A percentile compares a stretch with the other conserved stretches of the same genome.
phyloP scores from a whole-genome alignment of 179 eudicot genomes.

The Pouteria campechiana region DNA sequence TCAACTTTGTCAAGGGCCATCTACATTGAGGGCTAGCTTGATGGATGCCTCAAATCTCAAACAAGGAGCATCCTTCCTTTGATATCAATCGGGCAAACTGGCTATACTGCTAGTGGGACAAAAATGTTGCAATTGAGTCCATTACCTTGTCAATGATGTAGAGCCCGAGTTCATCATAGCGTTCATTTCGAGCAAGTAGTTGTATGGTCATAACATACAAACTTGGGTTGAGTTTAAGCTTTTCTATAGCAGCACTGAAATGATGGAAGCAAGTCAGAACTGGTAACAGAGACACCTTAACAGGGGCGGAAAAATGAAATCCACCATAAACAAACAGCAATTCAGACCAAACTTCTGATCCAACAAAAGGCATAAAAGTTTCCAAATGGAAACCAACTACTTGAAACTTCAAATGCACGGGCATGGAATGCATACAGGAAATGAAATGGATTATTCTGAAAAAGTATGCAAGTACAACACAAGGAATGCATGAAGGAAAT shows the following conservation, averaged over 20 bases:
- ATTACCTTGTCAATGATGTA: conserved; percentile 75
- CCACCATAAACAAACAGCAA: no score
- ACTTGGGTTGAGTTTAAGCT: conserved; percentile 56
- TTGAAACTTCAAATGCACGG: no score
- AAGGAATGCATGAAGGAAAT: not conserved
- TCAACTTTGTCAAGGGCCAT: no score
- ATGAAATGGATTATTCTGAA: no score
- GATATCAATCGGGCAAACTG: not conserved
- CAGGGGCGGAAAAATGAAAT: no score
- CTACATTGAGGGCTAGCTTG: not conserved
- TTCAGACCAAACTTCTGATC: no score
- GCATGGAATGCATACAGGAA: no score
- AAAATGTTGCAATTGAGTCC: not conserved
- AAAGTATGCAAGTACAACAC: no score
- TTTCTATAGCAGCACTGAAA: conserved; percentile 65
- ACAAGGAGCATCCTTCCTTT: not conserved
- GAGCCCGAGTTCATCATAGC: conserved; percentile 69
- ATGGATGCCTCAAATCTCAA: conserved; percentile 2
- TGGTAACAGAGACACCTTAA: not conserved
- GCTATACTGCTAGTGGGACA: not conserved
- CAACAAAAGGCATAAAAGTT: no score
- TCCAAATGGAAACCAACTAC: not conserved
- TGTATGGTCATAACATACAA: conserved; percentile 57
- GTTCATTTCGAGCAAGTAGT: conserved; percentile 61
- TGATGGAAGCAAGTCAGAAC: conserved; percentile 3